Base-by-base conservation (phyloP, 208 protist species). In the Trypanosoma lewisi region DNA sequence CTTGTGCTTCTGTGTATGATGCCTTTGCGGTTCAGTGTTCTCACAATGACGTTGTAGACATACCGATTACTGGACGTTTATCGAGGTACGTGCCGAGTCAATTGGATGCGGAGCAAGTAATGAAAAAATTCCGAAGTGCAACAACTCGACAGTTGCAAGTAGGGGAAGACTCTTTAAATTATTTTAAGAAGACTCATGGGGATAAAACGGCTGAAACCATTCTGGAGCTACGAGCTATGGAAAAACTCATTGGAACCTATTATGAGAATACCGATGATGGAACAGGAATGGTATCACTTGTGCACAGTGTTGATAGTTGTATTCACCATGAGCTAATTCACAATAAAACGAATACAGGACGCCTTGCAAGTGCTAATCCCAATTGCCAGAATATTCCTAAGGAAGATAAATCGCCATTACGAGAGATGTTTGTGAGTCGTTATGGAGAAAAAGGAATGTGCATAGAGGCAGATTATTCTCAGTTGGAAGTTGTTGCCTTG, bases 381-480 rank as follows among this genome's bases (percentile, higher is more conserved):
- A 97, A 95, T 73, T 95, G 89, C 69, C 93, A 97, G 68, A 97
- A 97, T 61, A 95, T 97, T 66, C 93, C 93, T 9, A 97, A 90
- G 66, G 87, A 94, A 54, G 89, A 93, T 70, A 95, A 97, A 67
- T 93, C 87, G 31, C 78, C 70, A 14, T 52, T 97, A 50, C 83
- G 91, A 19, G 85, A 94, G 48, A 91, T 97, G 83, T 97, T 97
- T 72, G 81, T 97, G 44, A 93, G 83, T 50, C 84, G 91, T 34
- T 97, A 86, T 57, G 85, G 82, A 21, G 85, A 89, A 28, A 78
- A 89, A 42, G 89, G 89, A 36, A 94, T 95, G 86, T 93, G 84
- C 70, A 88, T 97, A 51, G 93, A 96, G 76, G 80, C 84, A 6
- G 93, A 96, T 70, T 97, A 96, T 64, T 97, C 90, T 31, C 93